Percentiles rank a stretch among this genome's conserved stretches.
Evolutionary conservation across 306 rosid species (phyloP).

Genomic region (Rosa chinensis): DNA sequence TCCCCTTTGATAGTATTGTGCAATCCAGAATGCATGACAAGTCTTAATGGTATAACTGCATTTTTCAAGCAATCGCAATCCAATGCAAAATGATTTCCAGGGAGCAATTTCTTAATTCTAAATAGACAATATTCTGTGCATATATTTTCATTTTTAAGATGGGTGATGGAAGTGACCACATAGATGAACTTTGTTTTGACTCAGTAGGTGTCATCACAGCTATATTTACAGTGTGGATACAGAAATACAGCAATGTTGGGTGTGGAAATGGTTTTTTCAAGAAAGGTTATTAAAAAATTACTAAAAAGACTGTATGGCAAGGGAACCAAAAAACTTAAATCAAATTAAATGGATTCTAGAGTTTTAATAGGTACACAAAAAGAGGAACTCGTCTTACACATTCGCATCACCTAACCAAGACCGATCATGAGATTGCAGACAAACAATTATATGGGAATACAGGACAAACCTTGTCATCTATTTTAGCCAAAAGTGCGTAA

Average conservation of each 20-base stretch:
- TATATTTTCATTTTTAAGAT: background rate
- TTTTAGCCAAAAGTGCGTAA: slow-evolving; percentile 11
- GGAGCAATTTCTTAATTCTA: background rate
- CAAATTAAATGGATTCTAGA: background rate
- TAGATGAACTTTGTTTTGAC: background rate
- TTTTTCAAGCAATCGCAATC: background rate
- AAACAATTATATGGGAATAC: background rate
- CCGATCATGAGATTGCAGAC: slow-evolving; percentile 7
- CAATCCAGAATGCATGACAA: slow-evolving; percentile 8
- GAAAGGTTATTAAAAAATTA: background rate
- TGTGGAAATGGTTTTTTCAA: background rate
- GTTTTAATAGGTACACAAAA: background rate
- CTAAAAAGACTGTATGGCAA: background rate
- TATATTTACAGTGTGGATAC: background rate
- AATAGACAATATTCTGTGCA: background rate
- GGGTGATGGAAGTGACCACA: background rate
- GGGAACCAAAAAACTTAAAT: background rate
- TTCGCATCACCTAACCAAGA: slow-evolving; percentile 5
- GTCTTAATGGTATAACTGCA: background rate
- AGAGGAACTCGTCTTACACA: background rate
- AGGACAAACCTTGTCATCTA: slow-evolving; percentile 13
- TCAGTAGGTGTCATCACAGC: background rate
- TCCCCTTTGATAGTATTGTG: background rate
- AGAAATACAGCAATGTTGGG: background rate
- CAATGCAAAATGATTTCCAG: background rate